Evolutionary conservation across 371 early-diverging fungal genomes (phyloP).

Genomic region (Circinella minor): DNA sequence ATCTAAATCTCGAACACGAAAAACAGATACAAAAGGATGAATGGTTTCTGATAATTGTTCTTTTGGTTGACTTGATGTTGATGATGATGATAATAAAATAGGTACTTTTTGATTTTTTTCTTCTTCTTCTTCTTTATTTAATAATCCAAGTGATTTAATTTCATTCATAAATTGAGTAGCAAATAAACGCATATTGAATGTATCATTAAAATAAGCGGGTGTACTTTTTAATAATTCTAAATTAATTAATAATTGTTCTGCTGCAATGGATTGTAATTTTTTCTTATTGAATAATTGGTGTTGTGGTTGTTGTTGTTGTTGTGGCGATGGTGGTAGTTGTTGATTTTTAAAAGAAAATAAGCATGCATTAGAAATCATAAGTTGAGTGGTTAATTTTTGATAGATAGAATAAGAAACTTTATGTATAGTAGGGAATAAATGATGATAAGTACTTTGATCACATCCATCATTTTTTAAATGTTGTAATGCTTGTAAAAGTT

Average conservation of each 20-base stretch:
- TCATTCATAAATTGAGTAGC: conserved; percentile 28
- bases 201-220: conserved; percentile 41
- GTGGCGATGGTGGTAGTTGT: too few species aligned
- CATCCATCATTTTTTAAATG: conserved; percentile 34
- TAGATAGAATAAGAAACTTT: conserved; percentile 36
- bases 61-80: too few species aligned
- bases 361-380: too few species aligned
- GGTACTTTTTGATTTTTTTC: too few species aligned
- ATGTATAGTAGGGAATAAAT: conserved; percentile 51
- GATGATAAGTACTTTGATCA: conserved; percentile 53
- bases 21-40: too few species aligned
- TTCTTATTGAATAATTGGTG: background rate
- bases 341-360: too few species aligned
- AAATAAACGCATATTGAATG: conserved; percentile 42
- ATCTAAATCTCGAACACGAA: too few species aligned
- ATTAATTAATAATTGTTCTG: conserved; percentile 38
- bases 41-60: too few species aligned
- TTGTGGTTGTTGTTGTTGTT: background rate
- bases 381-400: background rate
- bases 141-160: too few species aligned
- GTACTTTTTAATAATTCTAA: conserved; percentile 34
- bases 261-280: conserved; percentile 17
- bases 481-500: conserved; percentile 32
- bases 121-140: too few species aligned
- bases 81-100: too few species aligned